Base-by-base conservation (phyloP, 148 eudicot species). In the Amaranthus cruentus region DNA sequence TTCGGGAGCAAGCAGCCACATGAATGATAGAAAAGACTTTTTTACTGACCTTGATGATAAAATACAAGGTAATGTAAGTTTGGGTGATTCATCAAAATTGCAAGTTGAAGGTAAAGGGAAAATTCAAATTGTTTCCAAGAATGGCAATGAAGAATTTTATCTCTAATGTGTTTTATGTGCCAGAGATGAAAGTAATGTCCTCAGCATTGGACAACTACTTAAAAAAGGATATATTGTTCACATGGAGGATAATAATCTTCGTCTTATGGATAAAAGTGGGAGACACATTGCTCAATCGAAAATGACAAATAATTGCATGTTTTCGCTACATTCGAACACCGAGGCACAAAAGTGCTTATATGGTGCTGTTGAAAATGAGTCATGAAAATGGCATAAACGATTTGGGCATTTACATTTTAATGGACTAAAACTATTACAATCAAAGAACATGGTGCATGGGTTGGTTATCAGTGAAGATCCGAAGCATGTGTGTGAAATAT, bases 251-350 rank as follows among this genome's bases (percentile, higher is more conserved):
- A 21, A 60, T 60, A 60, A 28, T 28, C 63, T 60, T 28, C 63
- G 2, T 7, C 46, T 60, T 2, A 60, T 6, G 18, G 9, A 60
- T 3, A 60, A 60, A 7, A 60, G 44, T 60, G 63, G 63, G 18
- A 60, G 63, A 60, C 5, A 18, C 1, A 21, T 60, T 60, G 63
- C 63, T 60, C 46, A 60, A 60, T 60, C 50, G 1, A 60, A 60
- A 60, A 60, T 28, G 44, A 10, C 63, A 3, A 60, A 64, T 50
- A 64, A 64, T 64, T 15, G 68, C 68, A 64, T 46, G 68, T 64
- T 64, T 64, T 6, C 51, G 68, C n/a, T 64, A 51, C 68, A 64
- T 44, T 51, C 47, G 5, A 44, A 64, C 68, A 64, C 49, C 9
- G 49, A 64, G 47, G 51, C 47, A 46, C 68, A 10, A 64, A 64